Evolutionary conservation across 768 basidiomycete genomes (phyloP), one percentile per base, ranked within the genome.

Genomic region (Pisolithus microcarpus): DNA sequence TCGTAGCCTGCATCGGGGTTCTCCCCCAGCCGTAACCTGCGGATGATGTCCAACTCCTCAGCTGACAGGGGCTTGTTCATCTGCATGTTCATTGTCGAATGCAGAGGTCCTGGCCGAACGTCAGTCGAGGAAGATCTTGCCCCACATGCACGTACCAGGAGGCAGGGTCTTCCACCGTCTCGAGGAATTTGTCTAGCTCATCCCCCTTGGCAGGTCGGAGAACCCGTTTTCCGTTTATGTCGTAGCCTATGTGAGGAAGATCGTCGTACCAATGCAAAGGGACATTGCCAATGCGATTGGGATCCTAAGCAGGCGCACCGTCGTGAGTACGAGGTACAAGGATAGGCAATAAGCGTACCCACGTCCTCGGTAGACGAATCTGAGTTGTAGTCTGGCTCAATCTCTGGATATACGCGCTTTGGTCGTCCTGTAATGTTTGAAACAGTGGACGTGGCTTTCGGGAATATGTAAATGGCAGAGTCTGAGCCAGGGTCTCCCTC

Each of bases 191-290:
- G 74, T 99, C 96, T 48, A 99, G 72, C 67, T 98, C 96, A 63
- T 99, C 96, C 40, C 93, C 93, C 59, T 85, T 84, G 39, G 92
- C 95, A 11, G 96, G 94, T 48, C 92, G 86, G 56, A 98, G 77
- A 44, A 99, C 84, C 65, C 85, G 85, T 72, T 91, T 95, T 49
- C 96, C 96, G 65, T 93, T 81, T 59, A 98, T 84, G 67, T 92
- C 82, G 70, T 99, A 99, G 43, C 96, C 96, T 63, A 99, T 80
- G 69, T 99, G 96, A n/a, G 96, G 96, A 58, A 99, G 74, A 73
- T 98, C 94, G 65, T 98, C 96, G 67, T 99, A 99, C 93, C 95
- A 99, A 62, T 99, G 93, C 78, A 87, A 86, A 43, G 96, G 96
- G 54, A 99, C 74, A 69, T 95, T 79, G 48, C 96, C 96, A 58